Percentiles rank a stretch among this genome's conserved stretches.
Evolutionary conservation across 768 basidiomycete genomes (phyloP).

Genomic region (Kwoniella sp.): DNA sequence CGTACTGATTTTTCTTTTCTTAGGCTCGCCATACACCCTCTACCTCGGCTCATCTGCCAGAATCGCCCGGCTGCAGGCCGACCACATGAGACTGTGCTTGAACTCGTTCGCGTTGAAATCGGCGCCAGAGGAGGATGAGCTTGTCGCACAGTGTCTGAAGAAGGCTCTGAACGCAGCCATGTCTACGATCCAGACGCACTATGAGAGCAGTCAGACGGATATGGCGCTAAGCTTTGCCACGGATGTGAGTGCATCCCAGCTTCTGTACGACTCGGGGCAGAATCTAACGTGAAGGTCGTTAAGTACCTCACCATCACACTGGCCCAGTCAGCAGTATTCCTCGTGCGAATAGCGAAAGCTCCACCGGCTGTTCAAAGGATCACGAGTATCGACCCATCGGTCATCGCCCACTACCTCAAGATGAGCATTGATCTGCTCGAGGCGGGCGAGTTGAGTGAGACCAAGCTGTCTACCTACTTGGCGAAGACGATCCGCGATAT

Average conservation of each 20-base stretch:
- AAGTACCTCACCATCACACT: conserved; percentile 25
- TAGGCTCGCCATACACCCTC: conserved; percentile 33
- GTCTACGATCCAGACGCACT: conserved; percentile 34
- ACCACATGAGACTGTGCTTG: conserved; percentile 39
- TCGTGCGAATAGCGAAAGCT: conserved; percentile 27
- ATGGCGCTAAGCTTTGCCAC: conserved; percentile 35
- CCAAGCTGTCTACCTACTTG: conserved; percentile 29
- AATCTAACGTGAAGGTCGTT: not conserved
- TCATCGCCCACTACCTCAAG: conserved; percentile 34
- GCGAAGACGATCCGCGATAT: conserved; percentile 37
- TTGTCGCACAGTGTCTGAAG: conserved; percentile 24
- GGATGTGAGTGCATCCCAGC: conserved; percentile 27
- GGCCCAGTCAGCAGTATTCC: conserved; percentile 23
- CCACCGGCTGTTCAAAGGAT: conserved; percentile 9
- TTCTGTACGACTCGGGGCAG: not conserved
- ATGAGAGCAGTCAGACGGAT: conserved; percentile 36
- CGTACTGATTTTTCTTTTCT: not conserved
- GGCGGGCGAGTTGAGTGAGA: conserved; percentile 31
- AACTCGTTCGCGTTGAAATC: conserved; percentile 39
- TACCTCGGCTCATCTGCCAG: conserved; percentile 32
- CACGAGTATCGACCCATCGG: conserved; percentile 24
- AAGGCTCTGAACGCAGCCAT: conserved; percentile 39
- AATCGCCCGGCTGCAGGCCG: conserved; percentile 29
- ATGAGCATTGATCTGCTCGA: conserved; percentile 33
- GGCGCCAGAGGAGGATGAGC: conserved; percentile 22